Percentiles rank a stretch among this genome's conserved stretches.
Conservation (phyloP, 768 basidiomycete genomes). For the Cubamyces lactineus region DNA sequence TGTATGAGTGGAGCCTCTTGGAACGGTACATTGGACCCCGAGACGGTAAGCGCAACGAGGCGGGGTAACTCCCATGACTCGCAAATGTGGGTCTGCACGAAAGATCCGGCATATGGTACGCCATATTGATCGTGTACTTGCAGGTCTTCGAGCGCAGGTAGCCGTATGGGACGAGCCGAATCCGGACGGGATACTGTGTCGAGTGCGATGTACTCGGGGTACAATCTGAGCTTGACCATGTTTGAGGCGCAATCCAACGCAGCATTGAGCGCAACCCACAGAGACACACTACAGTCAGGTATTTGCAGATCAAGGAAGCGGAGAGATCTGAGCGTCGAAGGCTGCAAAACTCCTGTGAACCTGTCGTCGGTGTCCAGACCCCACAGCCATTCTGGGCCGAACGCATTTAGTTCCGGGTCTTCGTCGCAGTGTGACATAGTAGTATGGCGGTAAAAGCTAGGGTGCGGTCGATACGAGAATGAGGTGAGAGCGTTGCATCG, state of each 20-base stretch:
- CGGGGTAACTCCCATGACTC: neutral
- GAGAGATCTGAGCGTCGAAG: too few relatives aligned
- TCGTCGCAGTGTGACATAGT: neutral
- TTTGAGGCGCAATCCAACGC: too few relatives aligned
- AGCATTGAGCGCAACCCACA: too few relatives aligned
- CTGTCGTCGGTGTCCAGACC: too few relatives aligned
- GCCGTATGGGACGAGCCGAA: too few relatives aligned
- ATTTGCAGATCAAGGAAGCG: too few relatives aligned
- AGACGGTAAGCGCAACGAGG: constrained; percentile 2
- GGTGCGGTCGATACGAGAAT: constrained; percentile 4
- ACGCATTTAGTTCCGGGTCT: neutral
- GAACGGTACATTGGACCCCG: neutral
- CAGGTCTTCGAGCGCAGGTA: neutral
- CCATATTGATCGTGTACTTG: neutral
- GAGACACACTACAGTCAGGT: too few relatives aligned
- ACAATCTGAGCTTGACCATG: too few relatives aligned
- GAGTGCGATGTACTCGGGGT: too few relatives aligned
- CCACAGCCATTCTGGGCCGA: too few relatives aligned
- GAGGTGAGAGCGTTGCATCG: neutral
- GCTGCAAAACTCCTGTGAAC: too few relatives aligned
- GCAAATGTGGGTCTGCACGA: neutral
- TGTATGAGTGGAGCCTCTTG: neutral
- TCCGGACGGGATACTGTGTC: too few relatives aligned
- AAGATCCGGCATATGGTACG: neutral
- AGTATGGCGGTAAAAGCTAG: neutral